Evolutionary conservation across 495 filamentous ascomycete species (phyloP), one percentile per base, ranked within the genome.

Genomic region (Aspergillus homomorphus): DNA sequence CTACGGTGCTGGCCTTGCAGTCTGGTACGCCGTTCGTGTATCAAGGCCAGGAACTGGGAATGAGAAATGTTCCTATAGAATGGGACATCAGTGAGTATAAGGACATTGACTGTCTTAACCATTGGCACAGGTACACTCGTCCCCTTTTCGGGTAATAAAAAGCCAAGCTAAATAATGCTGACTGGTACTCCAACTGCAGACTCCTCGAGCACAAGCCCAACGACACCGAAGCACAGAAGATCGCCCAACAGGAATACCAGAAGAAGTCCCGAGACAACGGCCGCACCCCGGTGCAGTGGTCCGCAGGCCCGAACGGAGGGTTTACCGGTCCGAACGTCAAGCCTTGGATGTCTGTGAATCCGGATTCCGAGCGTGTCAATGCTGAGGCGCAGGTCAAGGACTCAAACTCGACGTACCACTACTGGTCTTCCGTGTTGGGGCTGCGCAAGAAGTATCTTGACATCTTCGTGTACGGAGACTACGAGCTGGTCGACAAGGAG

Each of bases 31-130:
- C 88, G 1, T 92, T 88, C 65, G 64, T 91, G 5, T 91, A 89
- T 60, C 87, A 92, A 62, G 89, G 89, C 9, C 86, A 92, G 62
- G 89, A 92, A 61, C 70, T 92, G 16, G 89, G 87, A 1, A 90
- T 90, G 84, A 77, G 80, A 30, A 91, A 92, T 64, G 80, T 88
- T 22, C 87, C 89, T 0, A 58, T 64, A 3, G 62, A 74, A 18
- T 91, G 88, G 88, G 73, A 68, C 0, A 85, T 89, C 22, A 80
- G 83, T 15, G 82, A 89, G 54, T 91, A 87, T 69, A 84, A 86
- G 61, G 89, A 92, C 62, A 79, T 90, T 52, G 89, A 89, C 61
- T 83, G 82, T 28, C 66, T 84, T 4, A 88, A 86, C 61, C 86
- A 86, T 53, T 88, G 84, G 80, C 66, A 79, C 28, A 69, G 77